These are phyloP conservation scores for Suillus variegatus DNA, from an alignment of 768 basidiomycete species.

Conservation along the genomic window DNA sequence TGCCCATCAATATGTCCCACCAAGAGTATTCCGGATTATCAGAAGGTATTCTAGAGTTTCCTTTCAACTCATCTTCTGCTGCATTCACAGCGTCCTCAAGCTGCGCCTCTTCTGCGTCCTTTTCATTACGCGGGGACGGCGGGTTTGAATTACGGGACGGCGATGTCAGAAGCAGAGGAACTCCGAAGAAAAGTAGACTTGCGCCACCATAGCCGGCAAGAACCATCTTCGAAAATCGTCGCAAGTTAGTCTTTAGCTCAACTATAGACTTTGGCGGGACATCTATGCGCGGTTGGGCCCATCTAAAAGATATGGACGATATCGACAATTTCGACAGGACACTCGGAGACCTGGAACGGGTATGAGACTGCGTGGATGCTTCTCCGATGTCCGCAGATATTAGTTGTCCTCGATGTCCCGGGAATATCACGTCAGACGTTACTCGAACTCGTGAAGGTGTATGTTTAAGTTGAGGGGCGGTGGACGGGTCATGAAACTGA, in stretches of 20 bases:
- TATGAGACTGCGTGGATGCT: conserved; percentile 35
- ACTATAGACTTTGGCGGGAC: conserved; percentile 34
- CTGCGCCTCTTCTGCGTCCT: conserved; percentile 58
- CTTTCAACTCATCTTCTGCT: conserved; percentile 63
- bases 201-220: conserved; percentile 86
- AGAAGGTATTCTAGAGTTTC: conserved; percentile 22
- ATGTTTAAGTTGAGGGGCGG: conserved; percentile 32
- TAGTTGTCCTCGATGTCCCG: conserved; percentile 68
- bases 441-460: conserved; percentile 64
- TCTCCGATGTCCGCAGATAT: conserved; percentile 84
- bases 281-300: conserved; percentile 26
- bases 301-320: conserved; percentile 27
- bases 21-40: conserved; percentile 57
- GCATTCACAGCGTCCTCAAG: conserved; percentile 69
- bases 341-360: conserved; percentile 32
- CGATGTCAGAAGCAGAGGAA: conserved; percentile 39
- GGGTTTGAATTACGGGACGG: conserved; percentile 24
- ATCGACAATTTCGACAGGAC: conserved; percentile 27
- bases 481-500: conserved; percentile 51
- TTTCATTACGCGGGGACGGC: conserved; percentile 38
- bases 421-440: conserved; percentile 70
- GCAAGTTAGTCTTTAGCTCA: conserved; percentile 69
- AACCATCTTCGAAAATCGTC: conserved; percentile 80
- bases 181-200: conserved; percentile 78
- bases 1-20: conserved; percentile 83